Percentiles rank a stretch among this genome's conserved stretches.
Conservation (phyloP, 805 yeast species). For the Wickerhamiella nectarea region DNA sequence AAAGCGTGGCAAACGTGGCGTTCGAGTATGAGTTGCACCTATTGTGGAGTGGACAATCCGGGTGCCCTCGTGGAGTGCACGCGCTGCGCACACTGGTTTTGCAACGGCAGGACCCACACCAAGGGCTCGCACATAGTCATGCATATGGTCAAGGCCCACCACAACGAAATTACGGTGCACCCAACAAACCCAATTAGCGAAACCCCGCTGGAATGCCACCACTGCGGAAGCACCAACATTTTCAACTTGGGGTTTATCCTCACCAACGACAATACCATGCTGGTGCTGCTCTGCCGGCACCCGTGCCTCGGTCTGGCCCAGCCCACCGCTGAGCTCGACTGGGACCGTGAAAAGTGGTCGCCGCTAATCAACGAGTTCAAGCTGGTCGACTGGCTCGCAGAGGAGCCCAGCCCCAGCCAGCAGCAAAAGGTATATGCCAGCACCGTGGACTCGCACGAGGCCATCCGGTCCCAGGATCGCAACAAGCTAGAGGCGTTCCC, state of each 20-base stretch:
- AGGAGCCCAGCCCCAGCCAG: constrained; percentile 53
- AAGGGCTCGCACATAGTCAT: constrained; percentile 71
- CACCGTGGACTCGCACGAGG: constrained; percentile 4
- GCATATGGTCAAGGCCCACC: constrained; percentile 70
- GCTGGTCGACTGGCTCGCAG: constrained; percentile 70
- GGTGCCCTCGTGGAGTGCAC: constrained; percentile 61
- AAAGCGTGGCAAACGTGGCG: constrained; percentile 5
- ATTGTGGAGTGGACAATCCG: constrained; percentile 62
- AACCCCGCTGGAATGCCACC: constrained; percentile 74
- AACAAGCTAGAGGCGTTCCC: constrained; percentile 45
- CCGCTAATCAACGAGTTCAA: constrained; percentile 68
- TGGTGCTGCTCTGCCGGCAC: constrained; percentile 72
- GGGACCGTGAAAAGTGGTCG: constrained; percentile 87
- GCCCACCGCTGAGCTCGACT: constrained; percentile 53
- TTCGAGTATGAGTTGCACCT: constrained; percentile 25
- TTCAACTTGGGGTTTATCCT: constrained; percentile 76
- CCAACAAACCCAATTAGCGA: constrained; percentile 78
- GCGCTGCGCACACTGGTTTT: constrained; percentile 75
- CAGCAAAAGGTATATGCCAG: constrained; percentile 4
- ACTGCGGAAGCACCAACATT: constrained; percentile 71
- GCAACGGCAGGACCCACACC: constrained; percentile 52
- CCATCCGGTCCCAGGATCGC: not conserved
- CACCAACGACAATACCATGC: constrained; percentile 75
- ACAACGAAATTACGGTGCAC: constrained; percentile 59
- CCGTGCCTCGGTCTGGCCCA: constrained; percentile 43